Conservation (phyloP, 1,139 yeast genomes). For the Magnusiomyces fungicola region DNA sequence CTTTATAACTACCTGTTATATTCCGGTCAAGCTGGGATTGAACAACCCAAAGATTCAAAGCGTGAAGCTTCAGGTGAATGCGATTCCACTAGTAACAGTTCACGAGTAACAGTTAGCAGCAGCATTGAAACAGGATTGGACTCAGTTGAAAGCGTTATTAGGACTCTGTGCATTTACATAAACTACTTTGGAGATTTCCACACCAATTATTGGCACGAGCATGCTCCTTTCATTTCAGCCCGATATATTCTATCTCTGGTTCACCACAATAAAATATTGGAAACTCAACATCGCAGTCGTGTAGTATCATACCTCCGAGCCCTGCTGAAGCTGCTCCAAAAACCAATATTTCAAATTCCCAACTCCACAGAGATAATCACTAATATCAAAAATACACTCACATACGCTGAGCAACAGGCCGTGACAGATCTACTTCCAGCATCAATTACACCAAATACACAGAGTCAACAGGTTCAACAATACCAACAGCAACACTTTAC, state of each 20-base stretch:
- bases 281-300: neutral
- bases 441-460: too few relatives aligned
- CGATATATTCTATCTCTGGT: constrained; percentile 6
- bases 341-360: constrained; percentile 1
- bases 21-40: neutral
- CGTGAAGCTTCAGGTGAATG: too few relatives aligned
- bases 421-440: neutral
- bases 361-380: neutral
- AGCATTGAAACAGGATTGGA: neutral
- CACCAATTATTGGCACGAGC: constrained; percentile 13
- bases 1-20: constrained; percentile 5
- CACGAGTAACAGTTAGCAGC: too few relatives aligned
- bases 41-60: neutral
- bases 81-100: too few relatives aligned
- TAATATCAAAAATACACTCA: neutral
- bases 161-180: constrained; percentile 5
- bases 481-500: neutral
- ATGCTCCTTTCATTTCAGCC: constrained; percentile 9
- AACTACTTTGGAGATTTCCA: constrained; percentile 9
- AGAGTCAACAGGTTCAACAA: too few relatives aligned
- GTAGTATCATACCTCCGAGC: neutral
- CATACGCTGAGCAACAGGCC: too few relatives aligned
- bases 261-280: constrained; percentile 1
- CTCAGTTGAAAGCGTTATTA: constrained; percentile 6
- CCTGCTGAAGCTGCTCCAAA: neutral